Evolutionary conservation across 441 rosid species (phyloP).

Genomic region (Mallotus repandus): DNA sequence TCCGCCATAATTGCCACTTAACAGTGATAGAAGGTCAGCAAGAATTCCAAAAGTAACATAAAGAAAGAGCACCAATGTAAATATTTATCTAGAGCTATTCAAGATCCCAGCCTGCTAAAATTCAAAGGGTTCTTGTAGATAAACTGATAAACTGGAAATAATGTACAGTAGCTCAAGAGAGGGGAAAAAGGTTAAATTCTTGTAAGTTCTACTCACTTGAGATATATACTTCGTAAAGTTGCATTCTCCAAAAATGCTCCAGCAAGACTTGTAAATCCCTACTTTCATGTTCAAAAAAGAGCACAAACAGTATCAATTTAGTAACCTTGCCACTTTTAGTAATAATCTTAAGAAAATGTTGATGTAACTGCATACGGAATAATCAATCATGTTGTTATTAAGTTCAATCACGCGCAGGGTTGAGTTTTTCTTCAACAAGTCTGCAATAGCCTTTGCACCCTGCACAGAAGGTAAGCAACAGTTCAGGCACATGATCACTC

Average conservation of each 20-base stretch:
- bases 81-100: constrained; percentile 26
- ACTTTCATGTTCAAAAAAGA: constrained; percentile 49
- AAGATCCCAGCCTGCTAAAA: constrained; percentile 20
- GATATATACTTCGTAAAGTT: constrained; percentile 67
- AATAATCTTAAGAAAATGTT: constrained; percentile 13
- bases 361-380: constrained; percentile 61
- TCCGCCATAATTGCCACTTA: constrained; percentile 94
- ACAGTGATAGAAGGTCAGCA: constrained; percentile 33
- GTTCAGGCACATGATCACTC: constrained; percentile 17
- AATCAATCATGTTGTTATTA: constrained; percentile 89
- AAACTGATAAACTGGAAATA: too few relatives aligned
- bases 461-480: constrained; percentile 33
- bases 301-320: constrained; percentile 27
- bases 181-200: not conserved
- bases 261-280: constrained; percentile 96
- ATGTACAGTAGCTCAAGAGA: not conserved
- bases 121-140: not conserved
- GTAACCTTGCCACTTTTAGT: constrained; percentile 21
- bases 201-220: constrained; percentile 60
- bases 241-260: constrained; percentile 76
- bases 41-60: constrained; percentile 24
- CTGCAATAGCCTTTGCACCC: constrained; percentile 91
- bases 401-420: constrained; percentile 77
- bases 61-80: constrained; percentile 22
- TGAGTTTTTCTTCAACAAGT: constrained; percentile 75